Conservation (phyloP, 1,139 yeast genomes). For the Debaryomycetaceae sp. region DNA sequence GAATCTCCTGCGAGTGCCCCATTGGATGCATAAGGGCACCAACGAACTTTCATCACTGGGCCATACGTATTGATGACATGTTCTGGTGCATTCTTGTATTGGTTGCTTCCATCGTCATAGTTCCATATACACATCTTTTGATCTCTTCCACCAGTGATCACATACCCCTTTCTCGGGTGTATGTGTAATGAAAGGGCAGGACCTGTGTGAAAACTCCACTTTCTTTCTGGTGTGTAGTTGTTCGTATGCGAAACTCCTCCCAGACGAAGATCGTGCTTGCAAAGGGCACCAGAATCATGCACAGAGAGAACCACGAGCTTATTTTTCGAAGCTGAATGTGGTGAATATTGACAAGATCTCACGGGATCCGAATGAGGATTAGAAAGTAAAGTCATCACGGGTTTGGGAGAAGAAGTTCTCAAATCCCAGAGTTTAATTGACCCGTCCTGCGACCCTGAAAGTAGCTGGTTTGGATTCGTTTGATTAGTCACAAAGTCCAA, state of each 20-base stretch:
- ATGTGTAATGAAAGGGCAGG: constrained; percentile 87
- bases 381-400: constrained; percentile 42
- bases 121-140: constrained; percentile 81
- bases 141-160: constrained; percentile 93
- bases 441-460: constrained; percentile 93
- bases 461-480: constrained; percentile 52
- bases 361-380: constrained; percentile 63
- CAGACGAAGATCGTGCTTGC: constrained; percentile 75
- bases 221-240: constrained; percentile 54
- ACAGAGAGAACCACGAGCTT: constrained; percentile 49
- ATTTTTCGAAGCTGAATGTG: constrained; percentile 36
- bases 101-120: constrained; percentile 33
- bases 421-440: constrained; percentile 85
- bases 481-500: constrained; percentile 57
- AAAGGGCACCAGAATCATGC: constrained; percentile 85
- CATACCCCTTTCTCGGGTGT: constrained; percentile 79
- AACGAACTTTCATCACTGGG: constrained; percentile 67
- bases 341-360: constrained; percentile 58
- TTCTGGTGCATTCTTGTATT: constrained; percentile 56
- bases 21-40: constrained; percentile 45
- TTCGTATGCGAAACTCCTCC: constrained; percentile 7
- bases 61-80: constrained; percentile 73
- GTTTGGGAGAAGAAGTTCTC: constrained; percentile 47
- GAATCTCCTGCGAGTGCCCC: constrained; percentile 1
- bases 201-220: constrained; percentile 86